Conservation (phyloP, 176 grass and related monocot species). For the maize (Zea mays) region Zm-B73-REFERENCE-NAM-5.0 NC_050098.1:44234001-44234500, state of each 20-base stretch:
- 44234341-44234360: background rate
- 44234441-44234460: conserved; percentile 63
- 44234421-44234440: conserved; percentile 45
- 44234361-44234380: conserved; percentile 6
- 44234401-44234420: conserved; percentile 64
- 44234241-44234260: conserved; percentile 79
- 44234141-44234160: conserved; percentile 14
- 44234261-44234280: conserved; percentile 84
- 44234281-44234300: conserved; percentile 64
- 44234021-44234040: conserved; percentile 87
- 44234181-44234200: conserved; percentile 25
- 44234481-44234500: conserved; percentile 58
- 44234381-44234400: conserved; percentile 66
- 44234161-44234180: background rate
- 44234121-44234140: conserved; percentile 55
- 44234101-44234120: conserved; percentile 82
- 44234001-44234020: conserved; percentile 47
- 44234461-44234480: conserved; percentile 60
- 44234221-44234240: conserved; percentile 92
- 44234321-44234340: conserved; percentile 26
- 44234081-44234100: conserved; percentile 88
- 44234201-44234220: conserved; percentile 82
- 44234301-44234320: conserved; percentile 54
- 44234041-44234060: conserved; percentile 66
- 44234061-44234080: conserved; percentile 91